These are phyloP conservation scores for Nakazawaea pomicola DNA, from an alignment of 805 yeast genomes.

Conservation along the genomic window DNA sequence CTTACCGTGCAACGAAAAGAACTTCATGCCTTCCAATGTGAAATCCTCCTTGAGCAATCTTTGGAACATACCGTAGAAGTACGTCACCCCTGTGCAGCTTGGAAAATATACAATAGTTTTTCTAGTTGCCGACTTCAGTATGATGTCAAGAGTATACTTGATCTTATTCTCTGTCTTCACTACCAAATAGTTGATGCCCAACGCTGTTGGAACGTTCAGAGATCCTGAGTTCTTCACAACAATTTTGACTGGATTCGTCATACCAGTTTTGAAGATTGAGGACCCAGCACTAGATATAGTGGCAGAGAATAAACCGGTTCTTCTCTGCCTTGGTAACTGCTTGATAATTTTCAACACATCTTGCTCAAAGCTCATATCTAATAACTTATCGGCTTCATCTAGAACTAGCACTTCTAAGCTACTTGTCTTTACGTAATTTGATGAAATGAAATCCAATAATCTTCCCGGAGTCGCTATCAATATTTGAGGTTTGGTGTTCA, in stretches of 20 bases:
- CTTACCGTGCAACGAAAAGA: conserved; percentile 88
- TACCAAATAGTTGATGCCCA: conserved; percentile 56
- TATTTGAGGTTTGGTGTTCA: conserved; percentile 58
- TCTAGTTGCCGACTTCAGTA: conserved; percentile 52
- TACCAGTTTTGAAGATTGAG: conserved; percentile 78
- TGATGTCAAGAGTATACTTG: conserved; percentile 47
- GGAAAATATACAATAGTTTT: conserved; percentile 91
- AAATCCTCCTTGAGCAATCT: conserved; percentile 26
- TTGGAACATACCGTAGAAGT: conserved; percentile 58
- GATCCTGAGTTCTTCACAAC: conserved; percentile 55
- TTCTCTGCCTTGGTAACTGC: conserved; percentile 79
- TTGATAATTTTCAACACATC: conserved; percentile 66
- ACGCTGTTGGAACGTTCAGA: conserved; percentile 50
- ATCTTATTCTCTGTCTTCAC: conserved; percentile 60
- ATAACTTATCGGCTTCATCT: conserved; percentile 90
- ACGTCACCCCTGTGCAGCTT: conserved; percentile 79
- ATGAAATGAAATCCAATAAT: conserved; percentile 63
- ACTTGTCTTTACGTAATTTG: conserved; percentile 51
- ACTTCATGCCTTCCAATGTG: conserved; percentile 26
- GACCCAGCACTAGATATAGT: conserved; percentile 81
- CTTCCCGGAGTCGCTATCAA: conserved; percentile 93
- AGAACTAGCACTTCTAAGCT: conserved; percentile 71
- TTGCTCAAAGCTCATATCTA: conserved; percentile 69
- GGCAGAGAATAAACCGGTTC: conserved; percentile 93
- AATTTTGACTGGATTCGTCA: conserved; percentile 88